Evolutionary conservation across 1,139 yeast species (phyloP).

Genomic region (Pichia sp.): DNA sequence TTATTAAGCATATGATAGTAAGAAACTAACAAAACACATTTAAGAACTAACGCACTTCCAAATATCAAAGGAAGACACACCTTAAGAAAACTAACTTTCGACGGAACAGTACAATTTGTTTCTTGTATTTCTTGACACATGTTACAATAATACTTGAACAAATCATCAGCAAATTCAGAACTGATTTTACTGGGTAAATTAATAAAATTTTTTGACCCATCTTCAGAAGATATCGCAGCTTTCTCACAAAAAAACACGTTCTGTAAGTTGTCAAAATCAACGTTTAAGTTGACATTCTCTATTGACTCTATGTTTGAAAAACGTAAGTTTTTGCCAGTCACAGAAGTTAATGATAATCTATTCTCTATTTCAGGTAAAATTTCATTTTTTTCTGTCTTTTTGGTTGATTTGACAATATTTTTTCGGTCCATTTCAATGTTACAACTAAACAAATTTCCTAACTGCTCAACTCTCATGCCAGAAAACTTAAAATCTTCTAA

Average conservation of each 20-base stretch:
- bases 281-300: conserved; percentile 8
- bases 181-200: conserved; percentile 13
- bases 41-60: conserved; percentile 15
- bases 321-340: background rate
- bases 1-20: conserved; percentile 9
- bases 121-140: conserved; percentile 3
- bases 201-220: conserved; percentile 4
- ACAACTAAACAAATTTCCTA: background rate
- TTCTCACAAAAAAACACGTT: conserved; percentile 14
- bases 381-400: background rate
- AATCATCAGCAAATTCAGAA: conserved; percentile 9
- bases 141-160: conserved; percentile 14
- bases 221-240: conserved; percentile 13
- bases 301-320: background rate
- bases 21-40: conserved; percentile 9
- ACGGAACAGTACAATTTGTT: background rate
- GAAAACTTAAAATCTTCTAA: conserved; percentile 10
- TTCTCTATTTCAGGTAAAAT: background rate
- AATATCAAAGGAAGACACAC: conserved; percentile 17
- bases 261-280: conserved; percentile 9
- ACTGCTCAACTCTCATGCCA: conserved; percentile 6
- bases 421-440: conserved; percentile 7
- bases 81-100: background rate
- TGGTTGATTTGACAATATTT: background rate
- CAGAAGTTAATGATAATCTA: background rate